These are phyloP conservation scores for Penicillium sp. DNA, from an alignment of 2,329 filamentous ascomycete species.

Conservation along the genomic window DNA sequence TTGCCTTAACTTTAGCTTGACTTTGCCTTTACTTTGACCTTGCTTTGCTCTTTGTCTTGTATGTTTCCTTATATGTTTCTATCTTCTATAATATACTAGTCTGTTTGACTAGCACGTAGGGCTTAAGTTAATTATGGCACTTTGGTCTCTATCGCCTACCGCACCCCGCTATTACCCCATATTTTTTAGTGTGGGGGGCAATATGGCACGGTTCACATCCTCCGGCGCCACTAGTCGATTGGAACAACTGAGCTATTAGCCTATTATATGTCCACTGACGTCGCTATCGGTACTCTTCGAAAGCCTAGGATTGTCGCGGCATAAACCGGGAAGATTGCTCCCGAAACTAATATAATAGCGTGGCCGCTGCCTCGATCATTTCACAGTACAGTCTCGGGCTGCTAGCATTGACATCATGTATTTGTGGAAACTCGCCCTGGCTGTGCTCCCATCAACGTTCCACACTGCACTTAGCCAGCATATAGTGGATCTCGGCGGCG, in stretches of 20 bases:
- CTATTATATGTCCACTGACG: slow-evolving; percentile 1
- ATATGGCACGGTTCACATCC: slow-evolving; percentile 1
- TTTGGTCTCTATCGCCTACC: too few species aligned
- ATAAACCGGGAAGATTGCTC: slow-evolving; percentile 2
- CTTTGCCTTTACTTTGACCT: too few species aligned
- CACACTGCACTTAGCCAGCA: slow-evolving; percentile 23
- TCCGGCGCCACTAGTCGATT: neutral
- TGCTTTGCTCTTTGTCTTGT: too few species aligned
- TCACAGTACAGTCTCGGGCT: too few species aligned
- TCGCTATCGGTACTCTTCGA: neutral
- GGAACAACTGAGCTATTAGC: neutral
- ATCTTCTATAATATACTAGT: too few species aligned
- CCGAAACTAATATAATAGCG: neutral
- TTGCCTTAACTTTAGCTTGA: too few species aligned
- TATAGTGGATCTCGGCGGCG: slow-evolving; percentile 41
- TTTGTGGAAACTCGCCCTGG: slow-evolving; percentile 14
- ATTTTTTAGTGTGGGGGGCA: neutral
- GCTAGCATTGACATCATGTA: slow-evolving; percentile 15
- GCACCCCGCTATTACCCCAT: neutral
- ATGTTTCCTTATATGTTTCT: too few species aligned
- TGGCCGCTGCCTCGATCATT: neutral
- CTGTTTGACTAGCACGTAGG: too few species aligned
- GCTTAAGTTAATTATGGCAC: too few species aligned
- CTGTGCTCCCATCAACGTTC: slow-evolving; percentile 16
- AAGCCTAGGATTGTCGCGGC: neutral